Base-by-base conservation (phyloP, 352 stramenopile genomes). In the Globisporangium splendens region DNA sequence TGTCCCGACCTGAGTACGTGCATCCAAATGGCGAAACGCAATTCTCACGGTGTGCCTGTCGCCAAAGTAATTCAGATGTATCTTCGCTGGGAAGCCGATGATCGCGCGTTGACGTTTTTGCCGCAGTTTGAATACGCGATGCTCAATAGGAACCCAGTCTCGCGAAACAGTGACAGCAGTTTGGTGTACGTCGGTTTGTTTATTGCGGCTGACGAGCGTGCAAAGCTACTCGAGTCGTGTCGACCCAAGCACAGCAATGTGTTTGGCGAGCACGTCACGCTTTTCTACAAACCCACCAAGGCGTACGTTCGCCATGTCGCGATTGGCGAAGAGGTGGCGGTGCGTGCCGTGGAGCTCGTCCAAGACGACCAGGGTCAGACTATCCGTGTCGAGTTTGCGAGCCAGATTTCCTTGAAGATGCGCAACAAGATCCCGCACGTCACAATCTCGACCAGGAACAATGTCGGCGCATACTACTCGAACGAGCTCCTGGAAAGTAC, bases 31-130 rank as follows among this genome's bases (percentile, higher is more conserved):
- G 72, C 70, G 2, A 63, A 74, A 62, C 73, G 83, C 2, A 92
- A 92, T 21, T 84, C 83, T 1, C 83, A 92, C 38, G 83, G 80
- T 12, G 83, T 92, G 2, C 52, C 70, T 39, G 62, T 72, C 4
- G 46, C 67, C 15, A 89, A 89, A 63, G 80, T 91, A 12, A 64
- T 89, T 33, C 72, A 75, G 28, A 92, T 92, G 83, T 85, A 79
- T 44, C 46, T 82, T 57, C 78, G 83, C 4, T 92, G 77, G 77
- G 70, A 90, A 31, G 28, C 61, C 0, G 80, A 92, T 43, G 12
- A 17, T 0, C 71, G 59, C 38, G 73, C 73, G 22, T 54, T 63
- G 33, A 52, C 49, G 17, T 87, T 88, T 18, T 54, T 54, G 1
- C 76, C 81, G 1, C 68, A 70, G 15, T 89, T 91, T 63, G 66